phyloP scores from a whole-genome alignment of 306 rosid species.

The Aeschynomene evenia region DNA sequence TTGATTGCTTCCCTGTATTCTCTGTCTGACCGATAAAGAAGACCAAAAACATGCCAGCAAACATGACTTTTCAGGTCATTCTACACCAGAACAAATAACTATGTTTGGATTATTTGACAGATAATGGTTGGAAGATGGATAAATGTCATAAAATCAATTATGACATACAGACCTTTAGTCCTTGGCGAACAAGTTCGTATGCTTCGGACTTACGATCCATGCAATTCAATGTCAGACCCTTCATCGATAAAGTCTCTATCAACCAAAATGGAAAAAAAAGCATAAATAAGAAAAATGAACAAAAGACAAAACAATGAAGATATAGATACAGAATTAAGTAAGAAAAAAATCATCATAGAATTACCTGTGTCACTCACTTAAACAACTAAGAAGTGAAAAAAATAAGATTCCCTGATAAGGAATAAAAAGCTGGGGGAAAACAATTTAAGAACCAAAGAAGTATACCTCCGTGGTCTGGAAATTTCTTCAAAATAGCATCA shows the following conservation, averaged over 20 bases:
- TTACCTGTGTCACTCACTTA: not conserved
- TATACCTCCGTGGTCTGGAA: conserved; percentile 99
- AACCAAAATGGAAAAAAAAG: conserved; percentile 31
- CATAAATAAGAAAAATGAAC: not conserved
- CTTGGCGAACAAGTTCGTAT: conserved; percentile 91
- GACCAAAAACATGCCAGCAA: conserved; percentile 99
- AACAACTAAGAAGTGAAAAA: not conserved
- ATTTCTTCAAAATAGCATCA: conserved; percentile 85
- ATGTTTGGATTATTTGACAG: conserved; percentile 24
- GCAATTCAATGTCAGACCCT: conserved; percentile 95
- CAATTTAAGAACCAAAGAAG: conserved; percentile 4
- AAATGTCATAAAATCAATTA: conserved; percentile 14
- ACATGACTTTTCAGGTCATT: conserved; percentile 98
- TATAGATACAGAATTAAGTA: not conserved
- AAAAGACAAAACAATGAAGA: not conserved
- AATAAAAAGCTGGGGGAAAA: not conserved
- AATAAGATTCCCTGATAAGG: not conserved
- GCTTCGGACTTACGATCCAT: conserved; percentile 99
- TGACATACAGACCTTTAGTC: conserved; percentile 68
- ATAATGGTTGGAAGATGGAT: not conserved
- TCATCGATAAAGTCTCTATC: conserved; percentile 95
- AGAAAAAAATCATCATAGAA: not conserved
- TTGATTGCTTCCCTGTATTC: conserved; percentile 98
- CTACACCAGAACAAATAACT: conserved; percentile 52
- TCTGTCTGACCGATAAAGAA: conserved; percentile 95